These are phyloP conservation scores for Protea cynaroides DNA, from an alignment of 164 flowering plant genomes.

Conservation along the genomic window DNA sequence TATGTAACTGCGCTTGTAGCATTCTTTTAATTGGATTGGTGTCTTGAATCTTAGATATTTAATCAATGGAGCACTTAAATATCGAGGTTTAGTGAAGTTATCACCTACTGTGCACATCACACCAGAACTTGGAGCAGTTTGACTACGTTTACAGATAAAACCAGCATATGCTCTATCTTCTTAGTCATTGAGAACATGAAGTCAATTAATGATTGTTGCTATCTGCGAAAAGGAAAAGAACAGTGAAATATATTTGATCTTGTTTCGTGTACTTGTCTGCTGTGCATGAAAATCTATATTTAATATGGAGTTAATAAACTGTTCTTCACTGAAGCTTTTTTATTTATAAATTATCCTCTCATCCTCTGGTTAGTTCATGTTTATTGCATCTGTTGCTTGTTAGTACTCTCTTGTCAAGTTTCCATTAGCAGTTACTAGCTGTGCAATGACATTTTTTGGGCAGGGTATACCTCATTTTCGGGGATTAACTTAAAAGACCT, in stretches of 20 bases:
- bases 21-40: background rate
- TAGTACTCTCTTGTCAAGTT: background rate
- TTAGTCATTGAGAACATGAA: too few relatives aligned
- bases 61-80: background rate
- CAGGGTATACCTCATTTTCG: background rate
- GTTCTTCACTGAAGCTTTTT: background rate
- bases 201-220: too few relatives aligned
- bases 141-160: too few relatives aligned
- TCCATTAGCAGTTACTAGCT: background rate
- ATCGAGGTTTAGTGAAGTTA: background rate
- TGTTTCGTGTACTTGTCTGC: background rate
- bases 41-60: background rate
- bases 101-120: background rate
- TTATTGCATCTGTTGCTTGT: background rate
- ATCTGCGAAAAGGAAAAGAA: too few relatives aligned
- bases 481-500: too few relatives aligned
- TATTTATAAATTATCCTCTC: background rate
- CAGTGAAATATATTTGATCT: background rate
- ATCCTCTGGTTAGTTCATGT: background rate
- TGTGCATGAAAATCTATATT: background rate
- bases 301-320: background rate
- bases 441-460: background rate
- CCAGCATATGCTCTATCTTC: too few relatives aligned
- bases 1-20: conserved; percentile 27
- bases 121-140: background rate